A percentile compares a stretch with the other conserved stretches of the same genome.
These are phyloP conservation scores for Stephanocyclus meneghinianus DNA, from an alignment of 352 stramenopile genomes.

Conservation along the genomic window DNA sequence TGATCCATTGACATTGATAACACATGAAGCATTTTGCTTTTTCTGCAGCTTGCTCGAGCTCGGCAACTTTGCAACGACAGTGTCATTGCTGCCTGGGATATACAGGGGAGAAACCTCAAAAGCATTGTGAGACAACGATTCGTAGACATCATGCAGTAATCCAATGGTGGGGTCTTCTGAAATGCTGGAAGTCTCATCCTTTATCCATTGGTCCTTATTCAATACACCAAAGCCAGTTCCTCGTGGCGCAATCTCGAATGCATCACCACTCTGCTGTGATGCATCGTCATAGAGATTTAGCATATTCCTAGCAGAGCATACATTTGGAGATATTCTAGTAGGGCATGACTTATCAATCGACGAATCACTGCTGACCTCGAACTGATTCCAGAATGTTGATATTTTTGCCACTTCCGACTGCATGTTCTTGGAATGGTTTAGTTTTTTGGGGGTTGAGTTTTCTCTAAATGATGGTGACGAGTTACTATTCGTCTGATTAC, in stretches of 20 bases:
- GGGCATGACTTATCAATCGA: not conserved
- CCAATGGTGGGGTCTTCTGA: slow-evolving; percentile 3
- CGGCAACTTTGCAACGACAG: slow-evolving; percentile 6
- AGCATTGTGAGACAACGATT: slow-evolving; percentile 19
- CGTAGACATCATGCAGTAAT: slow-evolving; percentile 16
- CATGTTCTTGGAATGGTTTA: not conserved
- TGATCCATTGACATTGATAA: not conserved
- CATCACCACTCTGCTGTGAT: slow-evolving; percentile 42
- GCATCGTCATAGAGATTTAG: slow-evolving; percentile 22
- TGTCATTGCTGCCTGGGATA: slow-evolving; percentile 1
- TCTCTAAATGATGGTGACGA: not conserved
- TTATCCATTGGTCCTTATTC: slow-evolving; percentile 13
- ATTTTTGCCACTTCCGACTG: not conserved
- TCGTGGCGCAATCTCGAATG: slow-evolving; percentile 40
- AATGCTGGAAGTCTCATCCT: slow-evolving; percentile 1
- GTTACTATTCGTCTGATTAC: not conserved
- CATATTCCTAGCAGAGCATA: not conserved
- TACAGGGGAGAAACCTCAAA: slow-evolving; percentile 1
- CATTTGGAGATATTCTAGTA: not conserved
- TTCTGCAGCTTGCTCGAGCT: not conserved
- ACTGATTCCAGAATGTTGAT: slow-evolving; percentile 19
- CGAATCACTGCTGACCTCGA: slow-evolving; percentile 1
- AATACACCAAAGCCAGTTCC: slow-evolving; percentile 10
- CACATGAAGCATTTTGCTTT: not conserved
- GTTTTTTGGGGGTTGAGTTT: not conserved